Evolutionary conservation across 495 filamentous ascomycete species (phyloP).

Genomic region (Lindgomyces ingoldianus): DNA sequence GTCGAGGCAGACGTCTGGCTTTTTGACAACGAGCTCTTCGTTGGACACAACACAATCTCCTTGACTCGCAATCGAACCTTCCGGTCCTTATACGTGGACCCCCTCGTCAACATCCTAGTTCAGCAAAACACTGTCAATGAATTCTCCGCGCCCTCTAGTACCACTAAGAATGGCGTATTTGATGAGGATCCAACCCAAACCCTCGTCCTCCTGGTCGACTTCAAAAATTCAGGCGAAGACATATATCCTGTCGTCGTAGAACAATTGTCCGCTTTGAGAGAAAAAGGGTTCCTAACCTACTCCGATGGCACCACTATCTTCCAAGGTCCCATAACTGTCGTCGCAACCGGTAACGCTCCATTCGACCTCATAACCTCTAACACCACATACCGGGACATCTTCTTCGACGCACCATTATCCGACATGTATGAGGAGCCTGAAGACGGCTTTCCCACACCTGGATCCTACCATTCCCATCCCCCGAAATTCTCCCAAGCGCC

Average conservation of each 20-base stretch:
- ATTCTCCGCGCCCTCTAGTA: slow-evolving; percentile 10
- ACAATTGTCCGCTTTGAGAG: slow-evolving; percentile 37
- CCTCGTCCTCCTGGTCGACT: slow-evolving; percentile 45
- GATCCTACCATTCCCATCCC: not conserved
- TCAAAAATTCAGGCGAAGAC: slow-evolving; percentile 41
- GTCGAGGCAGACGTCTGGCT: slow-evolving; percentile 92
- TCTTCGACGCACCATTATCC: slow-evolving; percentile 40
- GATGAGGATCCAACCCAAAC: slow-evolving; percentile 40
- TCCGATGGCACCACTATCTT: slow-evolving; percentile 26
- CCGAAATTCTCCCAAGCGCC: not conserved
- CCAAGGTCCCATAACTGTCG: slow-evolving; percentile 34
- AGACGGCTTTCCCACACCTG: not conserved
- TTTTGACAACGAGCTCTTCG: slow-evolving; percentile 53
- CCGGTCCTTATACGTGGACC: slow-evolving; percentile 43
- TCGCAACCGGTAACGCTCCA: slow-evolving; percentile 38
- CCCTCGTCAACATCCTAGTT: slow-evolving; percentile 41
- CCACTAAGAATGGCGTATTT: slow-evolving; percentile 39
- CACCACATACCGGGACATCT: slow-evolving; percentile 36
- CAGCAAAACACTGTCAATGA: slow-evolving; percentile 35
- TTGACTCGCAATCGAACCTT: slow-evolving; percentile 43
- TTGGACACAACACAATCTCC: slow-evolving; percentile 42
- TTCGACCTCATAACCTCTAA: slow-evolving; percentile 34
- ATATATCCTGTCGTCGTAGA: slow-evolving; percentile 36
- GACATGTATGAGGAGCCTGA: slow-evolving; percentile 17
- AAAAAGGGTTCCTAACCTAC: slow-evolving; percentile 41